Base-by-base conservation (phyloP, 306 rosid species). In the Cucumis cinereus region DNA sequence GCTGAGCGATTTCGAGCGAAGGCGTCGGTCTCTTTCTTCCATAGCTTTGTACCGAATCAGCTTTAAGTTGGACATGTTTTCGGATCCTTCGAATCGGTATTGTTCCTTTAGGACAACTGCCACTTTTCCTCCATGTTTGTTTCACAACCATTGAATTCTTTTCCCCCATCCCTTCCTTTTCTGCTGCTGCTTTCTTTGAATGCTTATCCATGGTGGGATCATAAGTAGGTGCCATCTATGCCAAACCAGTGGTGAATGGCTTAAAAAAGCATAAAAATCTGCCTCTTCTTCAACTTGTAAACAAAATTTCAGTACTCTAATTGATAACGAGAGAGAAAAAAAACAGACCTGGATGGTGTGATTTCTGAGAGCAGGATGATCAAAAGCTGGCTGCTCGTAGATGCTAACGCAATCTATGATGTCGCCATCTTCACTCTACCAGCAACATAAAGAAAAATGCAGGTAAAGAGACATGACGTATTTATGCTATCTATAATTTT, bases 381-480 rank as follows among this genome's bases (percentile, higher is more conserved):
- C 90, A 55, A 87, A 87, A 13, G 90, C 89, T 20, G 87, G 92
- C 80, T 89, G 92, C 6, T 89, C 78, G 73, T 85, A 81, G 23
- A 89, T 75, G 72, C 80, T 85, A 26, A 87, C 74, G 3, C 97
- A 89, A 28, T 89, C 93, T 17, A 91, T 83, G 35, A 86, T 83
- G 72, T 91, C 97, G 16, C 92, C 93, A 79, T 91, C 92, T 74
- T 89, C 85, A 74, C 92, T 91, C 93, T 91, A 40, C 59, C 78
- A 77, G 54, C 52, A 64, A 33, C 57, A 45, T 40, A 70, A 70
- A 70, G 75, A 13, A 47, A 47, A 70, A 3, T 43, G 36, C 52
- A 43, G 36, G 56, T 23, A 22, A 43, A 68, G 52, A 43, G 13
- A 3, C 35, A 30, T 30, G 0, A 3, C 35, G 3, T 30, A 0